Evolutionary conservation across 768 basidiomycete species (phyloP).

Genomic region (Strobilomyces dryophilus): DNA sequence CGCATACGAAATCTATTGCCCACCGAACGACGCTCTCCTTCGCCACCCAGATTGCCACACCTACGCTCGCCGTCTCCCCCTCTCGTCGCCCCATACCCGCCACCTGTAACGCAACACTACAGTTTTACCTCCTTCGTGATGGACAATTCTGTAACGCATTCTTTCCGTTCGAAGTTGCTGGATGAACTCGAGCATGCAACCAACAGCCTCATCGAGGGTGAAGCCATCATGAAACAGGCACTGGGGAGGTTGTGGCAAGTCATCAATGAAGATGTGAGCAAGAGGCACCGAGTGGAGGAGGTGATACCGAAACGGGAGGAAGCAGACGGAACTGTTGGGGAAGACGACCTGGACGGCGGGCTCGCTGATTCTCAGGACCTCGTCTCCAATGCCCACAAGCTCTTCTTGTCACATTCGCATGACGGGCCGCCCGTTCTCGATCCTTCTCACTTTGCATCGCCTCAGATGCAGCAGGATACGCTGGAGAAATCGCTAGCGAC

Average conservation of each 20-base stretch:
- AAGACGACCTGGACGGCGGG: slow-evolving; percentile 37
- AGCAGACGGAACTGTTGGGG: slow-evolving; percentile 50
- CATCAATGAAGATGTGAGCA: slow-evolving; percentile 65
- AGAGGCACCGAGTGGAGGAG: slow-evolving; percentile 30
- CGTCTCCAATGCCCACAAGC: slow-evolving; percentile 59
- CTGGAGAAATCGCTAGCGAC: slow-evolving; percentile 72
- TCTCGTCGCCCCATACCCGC: slow-evolving; percentile 68
- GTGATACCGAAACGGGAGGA: slow-evolving; percentile 67
- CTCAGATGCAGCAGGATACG: slow-evolving; percentile 62
- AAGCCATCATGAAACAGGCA: slow-evolving; percentile 66
- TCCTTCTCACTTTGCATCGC: slow-evolving; percentile 58
- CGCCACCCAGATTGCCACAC: slow-evolving; percentile 72
- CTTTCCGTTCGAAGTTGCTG: slow-evolving; percentile 74
- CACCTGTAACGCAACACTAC: slow-evolving; percentile 62
- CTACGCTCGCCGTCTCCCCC: slow-evolving; percentile 78
- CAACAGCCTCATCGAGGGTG: slow-evolving; percentile 81
- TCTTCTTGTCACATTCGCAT: slow-evolving; percentile 56
- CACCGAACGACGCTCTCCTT: slow-evolving; percentile 56
- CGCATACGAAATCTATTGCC: slow-evolving; percentile 69
- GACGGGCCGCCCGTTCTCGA: slow-evolving; percentile 47
- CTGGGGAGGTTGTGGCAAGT: slow-evolving; percentile 80
- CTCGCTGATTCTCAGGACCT: slow-evolving; percentile 64
- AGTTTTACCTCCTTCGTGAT: slow-evolving; percentile 82
- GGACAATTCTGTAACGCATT: slow-evolving; percentile 79
- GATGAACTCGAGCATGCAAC: slow-evolving; percentile 81